Percentiles rank a stretch among this genome's conserved stretches.
These are phyloP conservation scores for Candida taoyuanica DNA, from an alignment of 805 yeast genomes.

Conservation along the genomic window DNA sequence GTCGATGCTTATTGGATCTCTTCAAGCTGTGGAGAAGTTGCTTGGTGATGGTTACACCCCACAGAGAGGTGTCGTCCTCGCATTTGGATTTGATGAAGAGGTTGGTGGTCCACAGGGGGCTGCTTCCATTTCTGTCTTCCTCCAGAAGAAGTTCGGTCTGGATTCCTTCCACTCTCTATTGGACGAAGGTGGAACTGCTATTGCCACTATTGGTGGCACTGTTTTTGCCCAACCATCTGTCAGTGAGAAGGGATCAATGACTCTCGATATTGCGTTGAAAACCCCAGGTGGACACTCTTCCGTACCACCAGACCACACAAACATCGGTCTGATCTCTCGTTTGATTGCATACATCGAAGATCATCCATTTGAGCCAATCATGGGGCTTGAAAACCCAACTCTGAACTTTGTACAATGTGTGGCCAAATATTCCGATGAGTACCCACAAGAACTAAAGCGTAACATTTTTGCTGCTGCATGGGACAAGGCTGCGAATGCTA, in stretches of 20 bases:
- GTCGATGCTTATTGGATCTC: conserved; percentile 53
- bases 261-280: conserved; percentile 42
- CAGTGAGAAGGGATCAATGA: conserved; percentile 59
- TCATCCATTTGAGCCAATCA: conserved; percentile 43
- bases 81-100: conserved; percentile 81
- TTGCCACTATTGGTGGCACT: conserved; percentile 24
- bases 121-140: conserved; percentile 34
- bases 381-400: conserved; percentile 51
- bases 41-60: conserved; percentile 46
- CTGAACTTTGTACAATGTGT: conserved; percentile 52
- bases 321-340: conserved; percentile 62
- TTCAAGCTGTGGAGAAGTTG: conserved; percentile 56
- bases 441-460: conserved; percentile 16
- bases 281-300: conserved; percentile 77
- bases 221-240: conserved; percentile 53
- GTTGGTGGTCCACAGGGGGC: conserved; percentile 51
- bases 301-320: conserved; percentile 66
- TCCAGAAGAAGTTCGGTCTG: conserved; percentile 50
- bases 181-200: conserved; percentile 60
- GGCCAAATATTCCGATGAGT: conserved; percentile 41
- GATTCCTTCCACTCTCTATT: conserved; percentile 55
- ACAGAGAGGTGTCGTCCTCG: conserved; percentile 51
- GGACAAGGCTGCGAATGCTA: conserved; percentile 33
- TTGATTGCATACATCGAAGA: conserved; percentile 51
- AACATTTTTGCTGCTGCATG: conserved; percentile 34